phyloP scores from a whole-genome alignment of 2,329 filamentous ascomycete genomes.

The Cordyceps cicadae region DNA sequence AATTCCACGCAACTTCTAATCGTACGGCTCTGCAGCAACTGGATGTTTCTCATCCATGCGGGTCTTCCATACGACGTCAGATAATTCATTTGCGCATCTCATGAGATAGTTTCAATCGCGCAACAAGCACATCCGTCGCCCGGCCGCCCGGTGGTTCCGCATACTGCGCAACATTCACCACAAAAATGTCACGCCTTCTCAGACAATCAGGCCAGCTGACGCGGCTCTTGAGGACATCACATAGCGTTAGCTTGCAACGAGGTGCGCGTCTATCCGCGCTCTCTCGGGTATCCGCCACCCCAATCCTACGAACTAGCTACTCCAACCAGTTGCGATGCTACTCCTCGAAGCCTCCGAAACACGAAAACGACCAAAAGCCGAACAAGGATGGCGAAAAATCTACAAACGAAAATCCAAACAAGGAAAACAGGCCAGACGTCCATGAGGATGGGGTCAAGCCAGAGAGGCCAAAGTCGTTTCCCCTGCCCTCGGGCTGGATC shows the following conservation, averaged over 20 bases:
- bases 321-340: slow-evolving; percentile 28
- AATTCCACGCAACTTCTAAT: slow-evolving; percentile 1
- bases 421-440: slow-evolving; percentile 14
- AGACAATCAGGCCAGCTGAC: slow-evolving; percentile 59
- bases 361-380: slow-evolving; percentile 26
- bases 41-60: neutral
- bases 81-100: slow-evolving; percentile 19
- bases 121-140: slow-evolving; percentile 17
- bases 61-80: slow-evolving; percentile 12
- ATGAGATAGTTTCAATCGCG: slow-evolving; percentile 24
- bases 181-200: slow-evolving; percentile 56
- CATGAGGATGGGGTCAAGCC: slow-evolving; percentile 18
- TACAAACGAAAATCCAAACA: slow-evolving; percentile 17
- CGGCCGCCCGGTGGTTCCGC: slow-evolving; percentile 27
- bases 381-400: slow-evolving; percentile 20
- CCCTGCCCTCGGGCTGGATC: slow-evolving; percentile 40
- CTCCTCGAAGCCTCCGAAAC: slow-evolving; percentile 30
- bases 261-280: slow-evolving; percentile 29
- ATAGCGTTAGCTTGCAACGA: slow-evolving; percentile 42
- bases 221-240: slow-evolving; percentile 50
- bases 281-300: slow-evolving; percentile 25
- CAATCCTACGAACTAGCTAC: slow-evolving; percentile 27
- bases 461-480: slow-evolving; percentile 18
- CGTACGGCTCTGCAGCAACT: neutral
- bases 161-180: slow-evolving; percentile 22